Evolutionary conservation across 129 eudicot species (phyloP).

Genomic region (Lactuca saligna): DNA sequence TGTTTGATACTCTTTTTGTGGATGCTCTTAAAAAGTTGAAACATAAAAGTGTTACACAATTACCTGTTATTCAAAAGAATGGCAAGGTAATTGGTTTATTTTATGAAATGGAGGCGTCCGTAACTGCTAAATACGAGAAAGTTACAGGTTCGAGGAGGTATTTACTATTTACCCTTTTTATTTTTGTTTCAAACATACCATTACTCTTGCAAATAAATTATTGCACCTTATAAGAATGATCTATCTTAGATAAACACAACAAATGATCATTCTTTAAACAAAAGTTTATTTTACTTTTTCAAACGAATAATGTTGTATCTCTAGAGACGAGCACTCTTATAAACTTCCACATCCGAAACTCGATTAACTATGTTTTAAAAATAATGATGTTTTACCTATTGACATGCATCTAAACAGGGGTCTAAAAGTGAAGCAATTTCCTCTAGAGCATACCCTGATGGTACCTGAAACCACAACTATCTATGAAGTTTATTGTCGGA

Average conservation of each 20-base stretch:
- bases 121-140: slow-evolving; percentile 82
- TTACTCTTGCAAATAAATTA: no score
- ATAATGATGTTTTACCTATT: no score
- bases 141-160: slow-evolving; percentile 59
- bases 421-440: slow-evolving; percentile 55
- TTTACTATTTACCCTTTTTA: no score
- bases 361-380: no score
- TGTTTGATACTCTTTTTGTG: slow-evolving; percentile 84
- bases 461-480: slow-evolving; percentile 67
- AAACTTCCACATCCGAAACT: no score
- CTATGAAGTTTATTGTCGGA: slow-evolving; percentile 63
- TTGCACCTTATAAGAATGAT: no score
- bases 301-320: no score
- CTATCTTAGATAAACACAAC: no score
- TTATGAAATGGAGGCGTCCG: slow-evolving; percentile 95
- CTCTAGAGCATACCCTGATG: slow-evolving; percentile 66
- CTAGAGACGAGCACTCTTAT: no score
- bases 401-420: slow-evolving; percentile 39
- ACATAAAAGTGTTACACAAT: slow-evolving; percentile 83
- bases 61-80: slow-evolving; percentile 81
- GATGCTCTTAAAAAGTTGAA: slow-evolving; percentile 98
- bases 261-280: no score
- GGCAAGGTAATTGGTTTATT: slow-evolving; percentile 94
- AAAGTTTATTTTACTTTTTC: no score
- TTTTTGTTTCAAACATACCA: no score